Base-by-base conservation (phyloP, 2,329 filamentous ascomycete species). In the Cladosporium sp. region DNA sequence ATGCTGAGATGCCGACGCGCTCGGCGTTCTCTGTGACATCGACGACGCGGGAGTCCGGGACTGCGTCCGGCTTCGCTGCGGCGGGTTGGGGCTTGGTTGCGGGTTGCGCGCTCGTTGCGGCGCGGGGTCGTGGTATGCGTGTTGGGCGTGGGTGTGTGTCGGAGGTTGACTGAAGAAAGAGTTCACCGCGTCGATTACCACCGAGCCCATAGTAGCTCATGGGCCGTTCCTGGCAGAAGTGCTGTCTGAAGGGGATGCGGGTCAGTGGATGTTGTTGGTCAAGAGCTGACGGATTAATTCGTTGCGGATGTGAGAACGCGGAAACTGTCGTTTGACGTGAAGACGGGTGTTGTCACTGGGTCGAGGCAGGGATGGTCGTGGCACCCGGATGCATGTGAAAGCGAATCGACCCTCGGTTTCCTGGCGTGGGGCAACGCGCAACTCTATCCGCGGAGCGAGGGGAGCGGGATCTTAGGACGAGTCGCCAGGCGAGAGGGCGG, bases 131-230 rank as follows among this genome's bases (percentile, higher is more conserved):
- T 57, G 59, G 50, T 61, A 64, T 43, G 58, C 33, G 57, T 32
- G 43, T 41, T 53, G 50, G 18, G 50, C 28, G 16, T 43, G 42
- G n/a, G 50, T 18, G 48, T 63, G 61, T 49, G 49, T 58, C 52
- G 61, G 53, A 46, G 63, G 54, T 34, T 62, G 61, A 43, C 58
- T 58, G 56, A 66, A 66, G 61, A 84, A 77, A 73, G 89, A 84
- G 70, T 87, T 80, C 72, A 84, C 82, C 74, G 84, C 84, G 76
- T 92, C 88, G 73, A 82, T 70, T 65, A 82, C 72, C 61, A 82
- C 71, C 67, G 79, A 80, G 74, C 78, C 78, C 80, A 83, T 83
- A 68, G 75, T 79, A 74, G 71, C 70, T 60, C 62, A 59, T 60
- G 53, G 57, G 58, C 48, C 46, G 51, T 42, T 49, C 51, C 43